Base-by-base conservation (phyloP, 2,329 filamentous ascomycete species). In the Ophiocordyceps australis region DNA sequence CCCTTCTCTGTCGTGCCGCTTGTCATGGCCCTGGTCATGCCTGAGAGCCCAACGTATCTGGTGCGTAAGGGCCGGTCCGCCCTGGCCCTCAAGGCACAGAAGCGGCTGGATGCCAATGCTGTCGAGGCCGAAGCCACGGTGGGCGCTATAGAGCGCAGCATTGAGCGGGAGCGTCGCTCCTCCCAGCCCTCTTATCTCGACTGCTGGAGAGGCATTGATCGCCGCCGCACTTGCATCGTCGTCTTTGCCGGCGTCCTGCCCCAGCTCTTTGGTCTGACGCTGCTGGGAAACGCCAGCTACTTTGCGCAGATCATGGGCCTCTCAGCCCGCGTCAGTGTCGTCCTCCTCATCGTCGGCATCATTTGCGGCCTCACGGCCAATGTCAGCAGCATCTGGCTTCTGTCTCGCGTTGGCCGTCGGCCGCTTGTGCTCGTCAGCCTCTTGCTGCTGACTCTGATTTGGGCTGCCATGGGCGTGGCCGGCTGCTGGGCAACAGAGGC, bases 21-120 rank as follows among this genome's bases (percentile, higher is more conserved):
- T 10, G 4, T 54, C 12, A 38, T 59, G 11, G 46, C 58, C 0
- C 35, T 57, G 17, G 21, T 58, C 23, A 48, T 66, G 18, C 62
- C 62, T 0, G 62, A 68, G 32, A 60, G 54, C 9, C 63, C 63
- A 0, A 47, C 57, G 0, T 65, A 54, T 31, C 41, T 65, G 2
- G 40, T 67, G 2, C 50, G 57, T 4, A 55, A 50, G 27, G 45
- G 43, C 4, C 39, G 40, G 5, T 38, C 52, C 9, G 42, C 43
- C 1, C 38, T 57, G 24, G 55, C 59, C 2, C 40, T 59, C 30
- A 42, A 45, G 30, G 52, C 60, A 10, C 58, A 66, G 37, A 50
- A 48, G 26, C 56, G 59, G 24, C 55, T 72, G 25, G 56, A 64
- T 32, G 52, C 55, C 0, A 28, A 39, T 0, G 43, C 42, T 5